Evolutionary conservation across 306 rosid species (phyloP).

Genomic region (Acacia melanoxylon): DNA sequence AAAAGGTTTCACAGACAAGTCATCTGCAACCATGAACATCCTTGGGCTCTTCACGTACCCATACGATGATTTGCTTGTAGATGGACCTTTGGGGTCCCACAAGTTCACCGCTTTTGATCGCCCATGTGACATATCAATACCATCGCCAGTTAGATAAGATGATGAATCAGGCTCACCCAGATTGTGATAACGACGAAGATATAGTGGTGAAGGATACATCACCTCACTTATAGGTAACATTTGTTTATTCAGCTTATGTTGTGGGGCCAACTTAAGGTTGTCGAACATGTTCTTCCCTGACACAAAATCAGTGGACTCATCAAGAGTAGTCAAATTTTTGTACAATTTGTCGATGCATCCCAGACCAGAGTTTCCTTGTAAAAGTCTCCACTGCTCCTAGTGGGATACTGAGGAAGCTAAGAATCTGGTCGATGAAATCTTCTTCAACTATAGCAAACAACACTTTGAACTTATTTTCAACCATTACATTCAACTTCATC

Average conservation of each 20-base stretch:
- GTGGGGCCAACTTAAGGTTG: too few relatives aligned
- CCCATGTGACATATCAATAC: too few relatives aligned
- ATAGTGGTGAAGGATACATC: not conserved
- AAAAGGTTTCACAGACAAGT: conserved; percentile 18
- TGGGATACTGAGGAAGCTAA: not conserved
- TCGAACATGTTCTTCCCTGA: not conserved
- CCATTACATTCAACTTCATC: not conserved
- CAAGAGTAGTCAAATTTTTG: not conserved
- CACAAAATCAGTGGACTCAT: not conserved
- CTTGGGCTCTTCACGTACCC: not conserved
- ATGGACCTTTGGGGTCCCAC: too few relatives aligned
- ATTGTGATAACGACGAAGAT: too few relatives aligned
- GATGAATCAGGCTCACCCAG: too few relatives aligned
- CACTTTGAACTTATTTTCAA: not conserved
- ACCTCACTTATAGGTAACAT: not conserved
- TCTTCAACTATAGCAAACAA: not conserved
- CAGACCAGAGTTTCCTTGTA: not conserved
- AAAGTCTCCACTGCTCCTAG: not conserved
- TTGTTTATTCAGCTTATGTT: too few relatives aligned
- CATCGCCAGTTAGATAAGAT: too few relatives aligned
- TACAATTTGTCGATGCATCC: not conserved
- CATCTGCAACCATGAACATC: conserved; percentile 27
- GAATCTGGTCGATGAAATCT: not conserved
- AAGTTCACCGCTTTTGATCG: too few relatives aligned
- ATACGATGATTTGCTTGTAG: too few relatives aligned